Conservation (phyloP, 176 grass and related monocot species). For the Aegilops bicornis region DNA sequence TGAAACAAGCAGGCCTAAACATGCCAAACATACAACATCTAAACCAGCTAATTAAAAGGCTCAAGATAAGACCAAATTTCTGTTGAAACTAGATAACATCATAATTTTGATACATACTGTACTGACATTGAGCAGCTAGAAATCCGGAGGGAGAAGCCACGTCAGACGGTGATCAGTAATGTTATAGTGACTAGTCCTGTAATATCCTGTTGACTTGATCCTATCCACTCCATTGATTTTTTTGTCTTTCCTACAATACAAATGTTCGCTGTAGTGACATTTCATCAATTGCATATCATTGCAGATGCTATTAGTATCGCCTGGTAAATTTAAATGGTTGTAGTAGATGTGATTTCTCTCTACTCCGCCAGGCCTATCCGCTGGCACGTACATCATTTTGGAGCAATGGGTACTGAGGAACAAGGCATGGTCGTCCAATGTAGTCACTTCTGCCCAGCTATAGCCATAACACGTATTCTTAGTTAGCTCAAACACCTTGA, state of each 20-base stretch:
- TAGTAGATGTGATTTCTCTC: slow-evolving; percentile 1
- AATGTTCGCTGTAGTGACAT: neutral
- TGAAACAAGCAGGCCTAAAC: no score
- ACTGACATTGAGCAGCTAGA: neutral
- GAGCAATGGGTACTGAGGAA: neutral
- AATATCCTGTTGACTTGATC: neutral
- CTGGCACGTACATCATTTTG: neutral
- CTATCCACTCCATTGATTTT: neutral
- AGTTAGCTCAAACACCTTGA: no score
- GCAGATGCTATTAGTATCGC: neutral
- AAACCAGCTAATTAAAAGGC: no score
- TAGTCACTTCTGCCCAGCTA: neutral
- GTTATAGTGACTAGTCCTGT: neutral
- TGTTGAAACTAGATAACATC: no score
- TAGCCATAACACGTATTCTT: neutral
- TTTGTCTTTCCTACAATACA: neutral
- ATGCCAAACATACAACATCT: no score
- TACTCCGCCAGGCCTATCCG: neutral
- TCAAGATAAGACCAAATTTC: no score
- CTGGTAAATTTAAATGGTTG: neutral
- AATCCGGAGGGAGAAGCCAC: neutral
- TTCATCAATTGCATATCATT: neutral
- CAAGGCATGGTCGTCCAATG: slow-evolving; percentile 1
- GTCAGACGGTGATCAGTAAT: neutral
- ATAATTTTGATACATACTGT: neutral